Base-by-base conservation (phyloP, 129 eudicot species). In the Helichrysum umbraculigerum region DNA sequence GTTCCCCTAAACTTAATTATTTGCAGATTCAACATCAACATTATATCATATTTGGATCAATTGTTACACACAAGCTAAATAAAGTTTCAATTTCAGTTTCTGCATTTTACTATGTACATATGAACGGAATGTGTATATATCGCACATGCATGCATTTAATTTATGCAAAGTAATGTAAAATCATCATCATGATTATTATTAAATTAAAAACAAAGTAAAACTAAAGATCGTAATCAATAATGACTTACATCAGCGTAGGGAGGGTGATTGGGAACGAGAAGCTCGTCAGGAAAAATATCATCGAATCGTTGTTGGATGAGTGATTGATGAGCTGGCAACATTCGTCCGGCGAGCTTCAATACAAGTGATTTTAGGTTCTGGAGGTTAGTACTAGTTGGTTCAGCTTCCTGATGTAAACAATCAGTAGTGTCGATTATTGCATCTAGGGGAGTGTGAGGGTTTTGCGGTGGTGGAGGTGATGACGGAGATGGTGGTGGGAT, bases 231-330 rank as follows among this genome's bases (percentile, higher is more conserved):
- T 14, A 39, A 29, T 7, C n/a, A 19, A 20, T 9, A 66, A 66
- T 2, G 71, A 66, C 68, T 77, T 84, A 88, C 94, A 76, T 76
- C 81, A 41, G 83, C 72, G 39, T 89, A 89, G 25, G 91, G 82
- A 34, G 95, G 91, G 21, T 86, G 95, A 82, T 78, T 73, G 51
- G 91, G 95, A 11, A 83, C 76, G 60, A 22, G 64, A 51, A 72
- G 29, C 22, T 42, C 73, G 22, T 72, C 66, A 65, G 86, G 39
- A 17, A 81, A 15, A 39, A 81, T 54, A 63, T 81, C 77, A 73
- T 72, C 35, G 2, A 85, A 79, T 34, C 78, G 72, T 11, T 33
- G 59, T 17, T 57, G 66, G 60, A 85, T 68, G 37, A 72, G 77
- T 58, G 77, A 54, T 25, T 52, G 68, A 41, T 77, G 73, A 34